Evolutionary conservation across 768 basidiomycete species (phyloP).

Genomic region (Filobasidium wieringae): DNA sequence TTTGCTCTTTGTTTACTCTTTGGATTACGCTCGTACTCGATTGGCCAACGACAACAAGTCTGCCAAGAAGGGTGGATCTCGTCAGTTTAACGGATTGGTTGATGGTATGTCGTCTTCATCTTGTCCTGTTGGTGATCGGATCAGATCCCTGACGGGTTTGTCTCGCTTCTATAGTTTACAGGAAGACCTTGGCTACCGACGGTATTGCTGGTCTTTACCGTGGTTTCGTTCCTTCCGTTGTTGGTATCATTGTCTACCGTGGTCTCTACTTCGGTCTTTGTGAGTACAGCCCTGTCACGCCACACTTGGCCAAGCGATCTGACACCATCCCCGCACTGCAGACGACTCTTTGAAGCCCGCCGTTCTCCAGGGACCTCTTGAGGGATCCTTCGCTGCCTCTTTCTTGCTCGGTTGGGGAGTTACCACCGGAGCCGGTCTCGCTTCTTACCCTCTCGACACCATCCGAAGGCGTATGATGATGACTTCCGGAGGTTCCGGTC

Average conservation of each 20-base stretch:
- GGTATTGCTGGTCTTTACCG: constrained; percentile 99
- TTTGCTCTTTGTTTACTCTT: constrained; percentile 97
- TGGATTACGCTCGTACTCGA: constrained; percentile 99
- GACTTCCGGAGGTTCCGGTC: constrained; percentile 95
- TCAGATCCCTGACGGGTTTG: no score
- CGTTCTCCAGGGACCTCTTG: constrained; percentile 84
- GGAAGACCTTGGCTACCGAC: constrained; percentile 42
- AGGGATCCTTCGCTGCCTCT: constrained; percentile 94
- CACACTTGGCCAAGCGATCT: background rate
- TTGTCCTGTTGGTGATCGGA: no score
- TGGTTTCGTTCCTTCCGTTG: constrained; percentile 97
- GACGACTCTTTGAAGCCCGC: constrained; percentile 57
- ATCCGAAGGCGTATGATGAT: constrained; percentile 81
- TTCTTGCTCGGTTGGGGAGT: constrained; percentile 98
- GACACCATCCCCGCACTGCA: constrained; percentile 3
- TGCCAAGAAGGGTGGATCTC: constrained; percentile 73
- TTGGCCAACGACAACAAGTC: constrained; percentile 72
- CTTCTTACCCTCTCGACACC: constrained; percentile 52
- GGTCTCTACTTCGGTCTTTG: constrained; percentile 98
- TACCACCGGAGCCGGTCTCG: constrained; percentile 97
- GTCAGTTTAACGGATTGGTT: constrained; percentile 97
- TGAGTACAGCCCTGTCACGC: constrained; percentile 40
- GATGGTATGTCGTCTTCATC: no score
- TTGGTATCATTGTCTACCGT: constrained; percentile 98
- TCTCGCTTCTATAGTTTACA: background rate